phyloP scores from a whole-genome alignment of 108 stramenopile genomes.

The Nitzschia palea region DNA sequence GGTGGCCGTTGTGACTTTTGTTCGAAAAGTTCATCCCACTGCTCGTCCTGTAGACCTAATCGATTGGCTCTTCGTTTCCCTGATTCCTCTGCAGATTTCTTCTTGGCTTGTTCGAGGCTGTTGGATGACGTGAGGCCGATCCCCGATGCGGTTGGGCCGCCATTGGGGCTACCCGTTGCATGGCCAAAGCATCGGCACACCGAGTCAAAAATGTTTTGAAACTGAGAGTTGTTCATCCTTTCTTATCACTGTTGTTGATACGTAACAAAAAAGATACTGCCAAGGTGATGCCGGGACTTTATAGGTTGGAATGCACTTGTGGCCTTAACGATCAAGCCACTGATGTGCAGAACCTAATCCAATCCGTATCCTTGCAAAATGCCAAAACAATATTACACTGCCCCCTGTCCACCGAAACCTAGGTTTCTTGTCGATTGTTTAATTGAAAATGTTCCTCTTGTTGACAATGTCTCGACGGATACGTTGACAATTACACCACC shows the following conservation, averaged over 20 bases:
- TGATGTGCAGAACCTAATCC: too few relatives aligned
- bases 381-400: too few relatives aligned
- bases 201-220: slow-evolving; percentile 38
- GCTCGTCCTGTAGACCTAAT: slow-evolving; percentile 38
- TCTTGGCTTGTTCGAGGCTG: background rate
- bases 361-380: too few relatives aligned
- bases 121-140: background rate
- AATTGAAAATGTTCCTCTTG: too few relatives aligned
- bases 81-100: background rate
- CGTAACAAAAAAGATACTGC: too few relatives aligned
- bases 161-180: background rate
- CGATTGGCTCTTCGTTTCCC: slow-evolving; percentile 39
- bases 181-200: slow-evolving; percentile 44
- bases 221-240: slow-evolving; percentile 14
- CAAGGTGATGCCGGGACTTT: too few relatives aligned
- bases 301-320: too few relatives aligned
- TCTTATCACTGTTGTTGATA: background rate
- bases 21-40: slow-evolving; percentile 56
- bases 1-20: background rate
- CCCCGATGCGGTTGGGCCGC: background rate
- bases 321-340: too few relatives aligned
- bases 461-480: too few relatives aligned
- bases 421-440: too few relatives aligned
- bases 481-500: too few relatives aligned
- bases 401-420: too few relatives aligned